Evolutionary conservation across 1,284 basidiomycete genomes (phyloP).

Genomic region (Cutaneotrichosporon daszewskae): DNA sequence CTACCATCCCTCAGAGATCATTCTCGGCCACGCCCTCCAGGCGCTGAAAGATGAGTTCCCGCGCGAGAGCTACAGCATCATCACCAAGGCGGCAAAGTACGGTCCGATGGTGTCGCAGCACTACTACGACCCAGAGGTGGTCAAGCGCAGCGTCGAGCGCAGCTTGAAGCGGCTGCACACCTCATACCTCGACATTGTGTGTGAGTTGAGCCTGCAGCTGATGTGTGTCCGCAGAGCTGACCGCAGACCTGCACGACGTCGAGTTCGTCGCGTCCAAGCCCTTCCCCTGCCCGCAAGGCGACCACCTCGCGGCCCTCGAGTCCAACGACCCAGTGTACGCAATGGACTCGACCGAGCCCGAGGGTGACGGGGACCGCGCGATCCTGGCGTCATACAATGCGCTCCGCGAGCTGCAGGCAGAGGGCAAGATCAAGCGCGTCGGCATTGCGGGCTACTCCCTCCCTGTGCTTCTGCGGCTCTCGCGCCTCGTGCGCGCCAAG

Average conservation of each 20-base stretch:
- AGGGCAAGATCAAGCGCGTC: constrained; percentile 70
- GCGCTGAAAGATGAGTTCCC: constrained; percentile 66
- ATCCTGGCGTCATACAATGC: constrained; percentile 69
- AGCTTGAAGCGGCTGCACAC: constrained; percentile 72
- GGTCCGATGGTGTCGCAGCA: constrained; percentile 60
- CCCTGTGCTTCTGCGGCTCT: constrained; percentile 77
- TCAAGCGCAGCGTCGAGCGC: constrained; percentile 64
- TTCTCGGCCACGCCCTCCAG: constrained; percentile 70
- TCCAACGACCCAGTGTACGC: constrained; percentile 2
- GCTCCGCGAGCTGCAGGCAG: constrained; percentile 67
- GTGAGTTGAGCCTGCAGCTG: constrained; percentile 38
- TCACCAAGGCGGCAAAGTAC: constrained; percentile 92
- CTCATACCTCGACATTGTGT: constrained; percentile 75
- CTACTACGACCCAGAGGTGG: constrained; percentile 65
- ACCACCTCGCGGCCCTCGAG: constrained; percentile 54
- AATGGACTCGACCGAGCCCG: constrained; percentile 15
- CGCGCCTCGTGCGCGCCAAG: constrained; percentile 61
- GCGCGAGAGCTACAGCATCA: constrained; percentile 69
- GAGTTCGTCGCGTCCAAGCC: constrained; percentile 72
- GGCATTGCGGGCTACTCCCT: constrained; percentile 85
- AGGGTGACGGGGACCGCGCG: constrained; percentile 70
- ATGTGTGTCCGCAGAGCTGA: not conserved
- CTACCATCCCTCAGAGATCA: constrained; percentile 85
- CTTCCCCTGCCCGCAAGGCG: constrained; percentile 39
- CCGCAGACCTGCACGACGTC: constrained; percentile 71